A percentile compares a stretch with the other conserved stretches of the same genome.
Conservation (phyloP, 768 basidiomycete species). For the Boletus reticuloceps region DNA sequence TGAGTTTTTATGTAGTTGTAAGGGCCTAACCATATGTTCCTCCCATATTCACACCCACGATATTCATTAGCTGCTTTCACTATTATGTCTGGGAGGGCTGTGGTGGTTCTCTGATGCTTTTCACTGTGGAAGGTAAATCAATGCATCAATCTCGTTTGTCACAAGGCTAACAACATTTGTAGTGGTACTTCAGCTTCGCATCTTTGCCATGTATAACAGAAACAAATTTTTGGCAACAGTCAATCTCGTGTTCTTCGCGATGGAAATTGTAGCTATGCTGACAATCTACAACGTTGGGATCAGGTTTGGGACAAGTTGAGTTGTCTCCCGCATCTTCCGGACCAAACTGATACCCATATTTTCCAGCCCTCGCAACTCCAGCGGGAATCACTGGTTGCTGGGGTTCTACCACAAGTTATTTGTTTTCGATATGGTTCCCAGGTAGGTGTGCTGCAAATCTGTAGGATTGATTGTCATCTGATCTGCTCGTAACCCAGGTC, state of each 20-base stretch:
- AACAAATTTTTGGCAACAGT: background rate
- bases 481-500: background rate
- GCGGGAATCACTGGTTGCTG: background rate
- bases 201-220: background rate
- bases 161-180: background rate
- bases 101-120: background rate
- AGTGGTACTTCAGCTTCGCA: background rate
- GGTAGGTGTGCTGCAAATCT: background rate
- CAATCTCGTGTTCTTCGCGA: background rate
- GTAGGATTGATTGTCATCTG: too few species aligned
- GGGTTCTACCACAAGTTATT: background rate
- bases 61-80: background rate
- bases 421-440: constrained; percentile 1
- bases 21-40: background rate
- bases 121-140: background rate
- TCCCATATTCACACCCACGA: too few species aligned
- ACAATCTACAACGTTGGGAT: background rate
- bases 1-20: background rate
- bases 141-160: background rate
- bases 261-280: background rate
- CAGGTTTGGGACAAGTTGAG: background rate
- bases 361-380: background rate
- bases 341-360: background rate
- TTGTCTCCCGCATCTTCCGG: too few species aligned
- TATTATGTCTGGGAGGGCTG: background rate